These are phyloP conservation scores for Oidiodendron maius DNA, from an alignment of 495 filamentous ascomycete genomes.

Conservation along the genomic window DNA sequence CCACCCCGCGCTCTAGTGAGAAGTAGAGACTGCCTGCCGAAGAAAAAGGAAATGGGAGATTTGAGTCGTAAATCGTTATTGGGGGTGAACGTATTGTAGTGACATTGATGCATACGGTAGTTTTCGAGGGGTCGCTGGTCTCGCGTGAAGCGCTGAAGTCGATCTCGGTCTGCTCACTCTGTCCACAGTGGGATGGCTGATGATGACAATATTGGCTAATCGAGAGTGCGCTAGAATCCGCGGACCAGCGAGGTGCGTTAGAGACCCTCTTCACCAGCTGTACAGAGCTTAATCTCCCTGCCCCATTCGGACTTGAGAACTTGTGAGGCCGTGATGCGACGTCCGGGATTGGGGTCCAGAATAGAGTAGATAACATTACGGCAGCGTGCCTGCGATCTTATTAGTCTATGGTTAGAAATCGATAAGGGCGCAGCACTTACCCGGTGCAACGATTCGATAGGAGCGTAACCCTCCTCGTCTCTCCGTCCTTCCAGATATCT, in stretches of 20 bases:
- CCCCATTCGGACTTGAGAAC: slow-evolving; percentile 98
- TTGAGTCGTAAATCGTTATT: too few species aligned
- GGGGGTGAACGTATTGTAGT: too few species aligned
- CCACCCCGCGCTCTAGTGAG: too few species aligned
- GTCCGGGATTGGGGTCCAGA: slow-evolving; percentile 85
- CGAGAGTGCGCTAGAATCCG: slow-evolving; percentile 5
- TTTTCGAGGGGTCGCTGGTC: too few species aligned
- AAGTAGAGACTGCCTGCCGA: too few species aligned
- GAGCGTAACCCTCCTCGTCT: slow-evolving; percentile 90
- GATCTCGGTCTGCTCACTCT: too few species aligned
- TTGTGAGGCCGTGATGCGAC: slow-evolving; percentile 92
- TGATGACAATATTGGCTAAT: too few species aligned
- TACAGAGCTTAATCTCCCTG: slow-evolving; percentile 91
- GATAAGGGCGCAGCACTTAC: slow-evolving; percentile 48
- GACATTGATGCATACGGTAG: too few species aligned
- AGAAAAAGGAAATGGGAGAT: too few species aligned
- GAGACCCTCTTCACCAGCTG: slow-evolving; percentile 86
- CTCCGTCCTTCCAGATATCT: slow-evolving; percentile 87
- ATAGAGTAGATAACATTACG: slow-evolving; percentile 99
- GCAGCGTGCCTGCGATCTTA: slow-evolving; percentile 70
- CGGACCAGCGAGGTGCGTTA: slow-evolving; percentile 25
- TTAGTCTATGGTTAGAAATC: slow-evolving; percentile 18
- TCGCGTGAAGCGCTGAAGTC: too few species aligned
- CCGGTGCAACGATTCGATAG: slow-evolving; percentile 91
- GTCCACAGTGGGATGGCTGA: too few species aligned